Evolutionary conservation across 306 rosid species (phyloP).

Genomic region (Glycine latifolia): DNA sequence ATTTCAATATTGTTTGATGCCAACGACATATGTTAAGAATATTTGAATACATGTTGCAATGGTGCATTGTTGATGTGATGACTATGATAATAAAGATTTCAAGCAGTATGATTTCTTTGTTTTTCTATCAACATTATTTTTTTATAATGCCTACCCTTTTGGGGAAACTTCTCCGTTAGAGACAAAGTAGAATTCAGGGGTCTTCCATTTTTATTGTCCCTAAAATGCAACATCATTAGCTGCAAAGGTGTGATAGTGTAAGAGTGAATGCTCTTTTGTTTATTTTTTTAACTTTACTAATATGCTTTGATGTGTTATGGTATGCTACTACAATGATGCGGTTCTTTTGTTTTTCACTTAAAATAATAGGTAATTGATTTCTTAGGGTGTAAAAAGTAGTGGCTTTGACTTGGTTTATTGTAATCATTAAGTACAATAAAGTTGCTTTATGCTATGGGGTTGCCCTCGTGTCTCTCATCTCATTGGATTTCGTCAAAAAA

Average conservation of each 20-base stretch:
- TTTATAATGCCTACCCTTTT: conserved; percentile 59
- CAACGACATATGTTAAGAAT: conserved; percentile 11
- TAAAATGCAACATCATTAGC: conserved; percentile 52
- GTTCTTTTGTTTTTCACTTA: too few relatives aligned
- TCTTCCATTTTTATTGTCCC: conserved; percentile 39
- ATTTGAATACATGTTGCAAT: conserved; percentile 7
- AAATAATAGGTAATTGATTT: conserved; percentile 26
- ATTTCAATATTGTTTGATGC: conserved; percentile 5
- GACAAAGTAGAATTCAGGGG: conserved; percentile 46
- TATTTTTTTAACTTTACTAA: conserved; percentile 10
- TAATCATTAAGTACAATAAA: conserved; percentile 53
- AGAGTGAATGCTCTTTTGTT: conserved; percentile 44
- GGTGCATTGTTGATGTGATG: conserved; percentile 22
- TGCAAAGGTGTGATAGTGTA: conserved; percentile 47
- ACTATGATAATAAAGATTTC: conserved; percentile 22
- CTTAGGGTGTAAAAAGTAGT: conserved; percentile 44
- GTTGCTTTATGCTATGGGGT: conserved; percentile 65
- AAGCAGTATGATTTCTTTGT: conserved; percentile 37
- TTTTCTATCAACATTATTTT: conserved; percentile 45
- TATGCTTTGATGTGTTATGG: conserved; percentile 33
- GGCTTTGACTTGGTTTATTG: conserved; percentile 50
- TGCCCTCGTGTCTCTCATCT: conserved; percentile 41
- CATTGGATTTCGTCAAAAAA: conserved; percentile 43
- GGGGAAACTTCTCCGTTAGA: conserved; percentile 43
- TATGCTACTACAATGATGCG: not conserved